Base-by-base conservation (phyloP, 768 basidiomycete species). In the Suillus spraguei region DNA sequence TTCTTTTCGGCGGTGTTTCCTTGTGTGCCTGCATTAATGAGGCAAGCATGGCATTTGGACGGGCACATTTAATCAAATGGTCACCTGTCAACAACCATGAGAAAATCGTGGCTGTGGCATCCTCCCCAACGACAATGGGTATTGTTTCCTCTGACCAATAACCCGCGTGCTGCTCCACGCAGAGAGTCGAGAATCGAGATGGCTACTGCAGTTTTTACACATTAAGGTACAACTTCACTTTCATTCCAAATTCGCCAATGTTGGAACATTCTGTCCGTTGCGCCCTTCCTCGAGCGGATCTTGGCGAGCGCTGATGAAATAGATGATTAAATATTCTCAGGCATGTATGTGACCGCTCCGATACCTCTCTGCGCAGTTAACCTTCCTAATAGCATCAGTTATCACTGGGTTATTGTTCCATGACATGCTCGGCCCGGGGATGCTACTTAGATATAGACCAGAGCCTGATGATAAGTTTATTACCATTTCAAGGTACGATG, bases 361-460 rank as follows among this genome's bases (percentile, higher is more conserved):
- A 24, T 16, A 14, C 14, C 14, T 28, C 14, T 28, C 24, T 16
- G 49, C 14, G 24, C 2, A 28, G 22, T 50, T 9, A 50, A 50
- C 49, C 24, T 50, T 50, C 24, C 24, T 24, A 28, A 49, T 14
- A 49, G 47, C 14, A 7, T 28, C 11, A 14, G 13, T 50, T 17
- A 72, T 67, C 70, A n/a, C 11, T 16, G 80, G 46, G 76, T 77
- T 7, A 67, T 71, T n/a, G 63, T 80, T 62, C 78, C 77, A 1
- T 28, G 28, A 28, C 69, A 77, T 24, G 69, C 75, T 49, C 81
- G 28, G 28, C 28, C 28, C n/a, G n/a, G 81, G 64, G 58, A 46
- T 4, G 20, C 20, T 44, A 20, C 42, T 44, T 20, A 20, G 20
- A 44, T n/a, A 46, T 46, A n/a, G 63, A 7, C n/a, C n/a, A n/a